Evolutionary conservation across 306 rosid species (phyloP), one percentile per base, ranked within the genome.

Genomic region (Erythrophleum fordii): DNA sequence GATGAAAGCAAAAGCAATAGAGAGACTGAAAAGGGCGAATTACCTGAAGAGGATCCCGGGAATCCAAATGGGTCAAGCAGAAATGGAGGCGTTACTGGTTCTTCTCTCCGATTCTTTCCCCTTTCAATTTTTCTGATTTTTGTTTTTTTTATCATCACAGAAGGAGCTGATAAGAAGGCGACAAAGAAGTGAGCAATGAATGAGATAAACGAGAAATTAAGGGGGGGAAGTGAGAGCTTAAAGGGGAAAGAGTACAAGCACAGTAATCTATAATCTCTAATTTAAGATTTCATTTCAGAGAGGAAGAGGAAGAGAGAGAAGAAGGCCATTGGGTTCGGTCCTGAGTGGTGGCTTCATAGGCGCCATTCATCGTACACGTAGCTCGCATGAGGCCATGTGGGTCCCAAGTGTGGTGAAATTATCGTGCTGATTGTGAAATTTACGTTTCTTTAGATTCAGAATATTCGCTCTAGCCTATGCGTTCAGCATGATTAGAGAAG

Each of bases 21-120:
- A 28, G 9, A 73, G 25, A 14, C 3, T 4, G 23, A 17, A 23
- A 55, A 55, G n/a, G 37, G 41, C 18, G 17, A 22, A 46, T 62
- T 46, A 87, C 88, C 88, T 18, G 66, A 65, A 29, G 44, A 75
- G 62, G 85, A 86, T 80, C 79, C 67, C 52, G 55, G 2, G 78
- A 77, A 61, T 53, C 26, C 29, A 52, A 45, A 29, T 34, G 42
- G 58, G 74, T 26, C 44, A 66, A 67, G 74, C 73, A 52, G 48
- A 20, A 41, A 8, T 4, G 41, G 39, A 20, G 35, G 65, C 44
- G 44, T 42, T 61, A 25, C 31, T 17, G 23, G 48, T 25, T 13
- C 44, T 35, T 66, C 9, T 20, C 29, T 10, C 49, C 23, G 72
- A 66, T 66, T 66, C 70, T 9, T 5, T 7, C n/a, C 12, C 39